Evolutionary conservation across 1,139 yeast genomes (phyloP), one percentile per base, ranked within the genome.

Genomic region (Yamadazyma atlantica): DNA sequence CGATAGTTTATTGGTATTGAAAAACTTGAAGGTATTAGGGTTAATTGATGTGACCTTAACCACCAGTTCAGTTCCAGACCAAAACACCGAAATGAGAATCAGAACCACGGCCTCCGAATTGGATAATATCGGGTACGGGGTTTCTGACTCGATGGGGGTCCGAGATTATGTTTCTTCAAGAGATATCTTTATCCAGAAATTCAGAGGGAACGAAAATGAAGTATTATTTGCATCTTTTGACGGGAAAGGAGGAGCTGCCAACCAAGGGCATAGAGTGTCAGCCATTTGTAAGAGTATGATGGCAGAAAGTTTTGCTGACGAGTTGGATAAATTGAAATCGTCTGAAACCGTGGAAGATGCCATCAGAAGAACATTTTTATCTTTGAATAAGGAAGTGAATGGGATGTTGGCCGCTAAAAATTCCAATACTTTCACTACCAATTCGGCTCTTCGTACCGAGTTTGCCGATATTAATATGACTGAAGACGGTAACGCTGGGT

Each of bases 31-130:
- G 46, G 80, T 86, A 5, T 67, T 92, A 35, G 97, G 98, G 1
- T 72, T 92, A 43, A 89, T 92, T 81, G 99, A 94, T 68, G 95
- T 92, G 15, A 92, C 98, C 0, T 73, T 92, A 48, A 88, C 96
- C 1, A 84, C 95, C 0, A 69, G 77, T 13, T 71, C 83, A 2
- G 87, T 90, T 7, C 97, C 97, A 2, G 98, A 92, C 58, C 97
- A 90, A 58, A 74, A 80, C 14, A 78, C 79, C 14, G 85, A 85
- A 49, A 78, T 86, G 54, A 85, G 98, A 65, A 85, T 92, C 28
- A 78, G 98, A 51, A 87, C 97, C 0, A 86, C 95, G 0, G 92
- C 94, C n/a, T 84, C 96, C 0, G 87, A 82, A 39, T 64, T 88
- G 23, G 82, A 84, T 38, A 79, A 78, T 34, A 76, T 86, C 68